These are phyloP conservation scores for Pharus latifolius DNA, from an alignment of 176 grass and related monocot species.

Conservation along the genomic window DNA sequence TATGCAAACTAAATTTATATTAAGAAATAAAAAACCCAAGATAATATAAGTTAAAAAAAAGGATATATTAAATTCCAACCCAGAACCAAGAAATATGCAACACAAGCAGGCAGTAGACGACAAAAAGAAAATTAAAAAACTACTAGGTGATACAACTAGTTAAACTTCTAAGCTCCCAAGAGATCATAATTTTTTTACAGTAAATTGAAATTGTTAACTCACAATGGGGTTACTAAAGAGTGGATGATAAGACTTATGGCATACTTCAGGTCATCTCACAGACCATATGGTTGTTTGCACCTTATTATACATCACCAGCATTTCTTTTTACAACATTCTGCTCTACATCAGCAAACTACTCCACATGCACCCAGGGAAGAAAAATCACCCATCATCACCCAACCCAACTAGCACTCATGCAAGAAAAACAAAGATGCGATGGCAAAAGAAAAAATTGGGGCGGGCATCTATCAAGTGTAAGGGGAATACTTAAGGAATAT, in stretches of 20 bases:
- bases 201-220: no score
- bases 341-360: neutral
- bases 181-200: no score
- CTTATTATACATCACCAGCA: no score
- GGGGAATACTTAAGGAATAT: conserved; percentile 10
- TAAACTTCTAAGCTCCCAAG: neutral
- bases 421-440: neutral
- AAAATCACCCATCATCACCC: neutral
- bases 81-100: neutral
- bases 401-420: neutral
- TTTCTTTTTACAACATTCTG: no score
- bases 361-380: no score
- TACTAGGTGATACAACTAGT: neutral
- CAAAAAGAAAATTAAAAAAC: neutral
- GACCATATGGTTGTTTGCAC: no score
- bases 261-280: no score
- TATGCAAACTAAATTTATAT: neutral
- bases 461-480: no score
- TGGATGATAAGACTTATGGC: no score
- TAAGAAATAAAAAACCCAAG: neutral
- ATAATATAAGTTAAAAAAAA: neutral
- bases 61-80: neutral
- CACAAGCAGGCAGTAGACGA: neutral
- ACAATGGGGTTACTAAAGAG: no score
- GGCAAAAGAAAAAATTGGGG: no score